Evolutionary conservation across 1,284 basidiomycete species (phyloP), one percentile per base, ranked within the genome.

Genomic region (Sporisorium graminicola): DNA sequence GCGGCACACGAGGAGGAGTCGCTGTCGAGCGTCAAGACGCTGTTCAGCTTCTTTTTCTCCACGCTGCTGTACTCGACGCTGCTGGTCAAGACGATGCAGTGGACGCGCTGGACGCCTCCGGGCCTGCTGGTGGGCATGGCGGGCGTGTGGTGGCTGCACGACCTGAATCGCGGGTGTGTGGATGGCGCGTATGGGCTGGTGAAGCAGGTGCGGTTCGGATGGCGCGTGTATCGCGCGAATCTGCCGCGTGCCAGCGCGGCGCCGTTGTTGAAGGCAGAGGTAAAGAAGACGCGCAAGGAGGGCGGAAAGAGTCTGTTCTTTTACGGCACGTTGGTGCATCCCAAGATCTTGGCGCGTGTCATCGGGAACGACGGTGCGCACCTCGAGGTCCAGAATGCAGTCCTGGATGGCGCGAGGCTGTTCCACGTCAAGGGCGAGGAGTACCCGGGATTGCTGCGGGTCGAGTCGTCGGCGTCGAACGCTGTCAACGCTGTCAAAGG

Each of bases 301-400:
- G 10, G 35, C 27, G 66, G 57, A 1, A 37, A 22, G 31, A 55
- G 51, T 13, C 3, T 81, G 62, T 79, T 81, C 64, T 81, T 81
- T 57, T 81, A 78, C 58, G 79, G 79, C 14, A 81, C 77, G 4
- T 52, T 81, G 1, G 77, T 81, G 12, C 79, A 81, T 60, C 79
- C 79, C 4, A 58, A 59, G 24, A 77, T 81, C 50, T 56, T 81
- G 4, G 42, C 71, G 2, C 42, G 74, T 0, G 74, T 81, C 5
- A 79, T 79, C 24, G 76, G 77, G 1, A 71, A 65, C 27, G 31
- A 59, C 18, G 75, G 71, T 20, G 22, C 50, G n/a, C 74, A 76
- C 29, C 54, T 76, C 0, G 27, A 20, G 10, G 51, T 79, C 2
- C 74, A 74, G 27, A 74, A 74, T 26, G 77, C 61, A 6, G 62